phyloP scores from a whole-genome alignment of 208 protist species.

The Trypanosoma lewisi region DNA sequence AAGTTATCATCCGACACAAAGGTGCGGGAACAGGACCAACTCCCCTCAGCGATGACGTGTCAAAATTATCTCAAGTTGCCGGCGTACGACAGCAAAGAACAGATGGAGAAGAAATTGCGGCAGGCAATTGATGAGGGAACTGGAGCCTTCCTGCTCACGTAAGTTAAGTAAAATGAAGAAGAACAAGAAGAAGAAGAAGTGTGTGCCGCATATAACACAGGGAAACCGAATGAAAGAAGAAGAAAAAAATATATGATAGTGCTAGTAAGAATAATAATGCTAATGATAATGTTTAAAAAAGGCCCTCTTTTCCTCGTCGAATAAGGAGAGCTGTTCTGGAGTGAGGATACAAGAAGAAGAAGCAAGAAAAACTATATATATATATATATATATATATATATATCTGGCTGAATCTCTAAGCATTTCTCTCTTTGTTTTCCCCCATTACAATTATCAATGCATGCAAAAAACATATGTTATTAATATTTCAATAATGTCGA shows the following conservation, averaged over 20 bases:
- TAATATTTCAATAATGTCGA: too few species aligned
- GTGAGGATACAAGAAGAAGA: too few species aligned
- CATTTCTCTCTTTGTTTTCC: too few species aligned
- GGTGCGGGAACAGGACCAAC: slow-evolving; percentile 65
- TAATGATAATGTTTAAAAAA: neutral
- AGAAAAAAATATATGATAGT: neutral
- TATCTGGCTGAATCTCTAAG: too few species aligned
- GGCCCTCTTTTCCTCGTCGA: too few species aligned
- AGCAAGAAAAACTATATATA: too few species aligned
- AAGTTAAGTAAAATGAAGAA: slow-evolving; percentile 20
- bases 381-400: slow-evolving; percentile 1
- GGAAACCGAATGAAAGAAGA: neutral
- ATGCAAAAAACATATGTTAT: too few species aligned
- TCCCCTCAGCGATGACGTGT: slow-evolving; percentile 92
- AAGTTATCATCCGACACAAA: slow-evolving; percentile 66
- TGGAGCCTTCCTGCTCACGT: slow-evolving; percentile 86
- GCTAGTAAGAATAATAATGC: neutral
- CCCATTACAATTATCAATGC: too few species aligned
- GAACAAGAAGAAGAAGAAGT: neutral
- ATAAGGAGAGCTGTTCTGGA: too few species aligned
- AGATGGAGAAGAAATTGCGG: slow-evolving; percentile 85
- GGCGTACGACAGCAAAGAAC: slow-evolving; percentile 74
- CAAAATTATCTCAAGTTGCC: slow-evolving; percentile 94
- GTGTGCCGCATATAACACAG: neutral
- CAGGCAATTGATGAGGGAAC: slow-evolving; percentile 84